A percentile compares a stretch with the other conserved stretches of the same genome.
phyloP scores from a whole-genome alignment of 306 rosid genomes.

The Albizia julibrissin region DNA sequence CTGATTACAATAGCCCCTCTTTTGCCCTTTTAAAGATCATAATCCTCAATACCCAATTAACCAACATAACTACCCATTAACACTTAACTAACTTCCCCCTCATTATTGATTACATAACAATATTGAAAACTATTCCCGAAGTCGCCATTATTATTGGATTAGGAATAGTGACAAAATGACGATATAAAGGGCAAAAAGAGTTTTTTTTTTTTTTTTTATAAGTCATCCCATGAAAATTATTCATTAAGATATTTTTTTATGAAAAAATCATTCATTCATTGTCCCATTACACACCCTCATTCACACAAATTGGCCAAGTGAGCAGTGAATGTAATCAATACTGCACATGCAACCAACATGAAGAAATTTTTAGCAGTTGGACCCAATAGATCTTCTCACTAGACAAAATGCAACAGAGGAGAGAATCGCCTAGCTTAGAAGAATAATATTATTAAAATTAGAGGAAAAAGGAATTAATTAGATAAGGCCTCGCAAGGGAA shows the following conservation, averaged over 20 bases:
- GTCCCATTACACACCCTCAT: background rate
- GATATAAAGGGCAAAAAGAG: background rate
- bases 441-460: background rate
- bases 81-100: background rate
- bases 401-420: background rate
- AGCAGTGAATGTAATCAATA: background rate
- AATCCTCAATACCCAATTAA: background rate
- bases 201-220: background rate
- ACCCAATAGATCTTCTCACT: constrained; percentile 5
- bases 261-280: background rate
- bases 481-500: constrained; percentile 20
- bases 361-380: background rate
- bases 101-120: background rate
- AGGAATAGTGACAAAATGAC: background rate
- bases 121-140: background rate
- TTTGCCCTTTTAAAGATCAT: background rate
- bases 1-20: background rate
- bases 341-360: background rate
- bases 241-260: too few species aligned
- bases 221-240: background rate
- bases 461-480: background rate
- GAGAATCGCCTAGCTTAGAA: background rate
- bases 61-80: background rate
- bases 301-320: background rate
- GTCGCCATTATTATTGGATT: background rate